Base-by-base conservation (phyloP, 768 basidiomycete species). In the Gloeostereum incarnatum region DNA sequence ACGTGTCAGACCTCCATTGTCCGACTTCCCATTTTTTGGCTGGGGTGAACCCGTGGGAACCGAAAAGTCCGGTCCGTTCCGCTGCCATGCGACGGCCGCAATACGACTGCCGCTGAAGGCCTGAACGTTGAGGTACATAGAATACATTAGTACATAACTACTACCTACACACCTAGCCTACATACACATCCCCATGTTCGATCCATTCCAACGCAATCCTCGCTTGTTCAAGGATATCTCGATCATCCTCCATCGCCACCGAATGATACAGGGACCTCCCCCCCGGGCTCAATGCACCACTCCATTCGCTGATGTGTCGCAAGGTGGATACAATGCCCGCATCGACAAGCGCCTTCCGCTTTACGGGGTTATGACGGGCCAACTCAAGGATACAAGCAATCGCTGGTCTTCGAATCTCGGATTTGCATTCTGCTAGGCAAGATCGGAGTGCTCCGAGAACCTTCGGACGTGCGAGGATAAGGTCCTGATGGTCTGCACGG, bases 371-470 rank as follows among this genome's bases (percentile, higher is more conserved):
- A 21, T 36, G 29, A 22, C 31, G 30, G 1, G 74, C 70, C 6
- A 88, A 68, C 42, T 75, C 68, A 11, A 71, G 55, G 2, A 88
- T 66, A 42, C 77, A 79, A 1, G 64, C 56, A 0, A 79, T 71
- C 1, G 80, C 75, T 0, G 81, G 81, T 5, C 69, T 57, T 16
- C 81, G 70, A 1, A 78, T 68, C 6, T 73, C 72, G 0, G 72
- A 62, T 26, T 70, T 73, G 0, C 69, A 63, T 26, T 81, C 75
- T 0, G 73, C 68, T n/a, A 87, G 68, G 30, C 74, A 75, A 5
- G 52, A 45, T n/a, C 72, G 71, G 0, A 88, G 58, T 1, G 72
- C 63, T 8, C 53, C 50, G 3, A 87, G 68, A 5, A 87, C 60
- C 4, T 60, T 58, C 0, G 70, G 59, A 40, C 76, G 65, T 0